Percentiles rank a stretch among this genome's conserved stretches.
These are phyloP conservation scores for Avena eriantha DNA, from an alignment of 176 grass and related monocot species.

Conservation along the genomic window DNA sequence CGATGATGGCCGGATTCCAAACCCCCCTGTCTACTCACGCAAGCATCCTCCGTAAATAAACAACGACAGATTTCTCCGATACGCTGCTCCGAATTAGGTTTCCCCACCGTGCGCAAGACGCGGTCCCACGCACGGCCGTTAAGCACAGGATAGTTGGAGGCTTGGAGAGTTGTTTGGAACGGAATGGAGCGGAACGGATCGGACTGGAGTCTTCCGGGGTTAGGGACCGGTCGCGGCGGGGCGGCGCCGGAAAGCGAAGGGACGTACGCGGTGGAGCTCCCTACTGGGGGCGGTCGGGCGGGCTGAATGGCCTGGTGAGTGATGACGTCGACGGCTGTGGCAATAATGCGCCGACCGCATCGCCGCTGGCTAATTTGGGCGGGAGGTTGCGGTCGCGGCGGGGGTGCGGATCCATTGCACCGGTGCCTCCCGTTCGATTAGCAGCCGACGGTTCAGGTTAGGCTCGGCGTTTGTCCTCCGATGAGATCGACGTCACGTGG, in stretches of 20 bases:
- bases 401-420: neutral
- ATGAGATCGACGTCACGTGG: neutral
- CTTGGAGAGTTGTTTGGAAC: neutral
- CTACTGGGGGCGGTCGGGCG: slow-evolving; percentile 45
- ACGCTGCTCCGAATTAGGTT: neutral
- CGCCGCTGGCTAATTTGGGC: neutral
- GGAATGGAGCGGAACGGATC: neutral
- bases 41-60: neutral
- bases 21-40: neutral
- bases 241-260: slow-evolving; percentile 32
- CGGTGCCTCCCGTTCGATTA: neutral
- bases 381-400: neutral
- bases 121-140: neutral
- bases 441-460: neutral
- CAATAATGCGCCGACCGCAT: slow-evolving; percentile 33
- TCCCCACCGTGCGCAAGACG: neutral
- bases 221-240: neutral
- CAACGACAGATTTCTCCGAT: neutral
- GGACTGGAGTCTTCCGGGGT: neutral
- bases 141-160: neutral
- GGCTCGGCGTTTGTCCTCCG: neutral
- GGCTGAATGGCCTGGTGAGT: neutral
- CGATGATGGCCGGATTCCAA: neutral
- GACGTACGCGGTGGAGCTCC: slow-evolving; percentile 43
- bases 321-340: neutral